A percentile compares a stretch with the other conserved stretches of the same genome.
phyloP scores from a whole-genome alignment of 306 rosid species.

The Cyclanthera cordifolia region DNA sequence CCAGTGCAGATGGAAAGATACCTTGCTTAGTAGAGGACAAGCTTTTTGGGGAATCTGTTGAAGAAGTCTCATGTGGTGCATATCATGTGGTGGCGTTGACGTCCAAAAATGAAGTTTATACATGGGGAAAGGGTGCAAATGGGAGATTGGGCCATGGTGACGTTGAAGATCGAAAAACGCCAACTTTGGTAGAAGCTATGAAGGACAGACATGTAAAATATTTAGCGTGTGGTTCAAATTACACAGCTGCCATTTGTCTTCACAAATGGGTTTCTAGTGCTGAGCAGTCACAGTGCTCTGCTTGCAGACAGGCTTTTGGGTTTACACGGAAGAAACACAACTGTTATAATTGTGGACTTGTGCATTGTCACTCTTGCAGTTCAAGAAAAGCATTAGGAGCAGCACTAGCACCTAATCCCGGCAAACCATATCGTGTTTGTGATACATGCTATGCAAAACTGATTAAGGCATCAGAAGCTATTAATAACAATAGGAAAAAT shows the following conservation, averaged over 20 bases:
- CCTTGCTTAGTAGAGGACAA: constrained; percentile 80
- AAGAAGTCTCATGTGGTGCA: constrained; percentile 91
- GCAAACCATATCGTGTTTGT: constrained; percentile 82
- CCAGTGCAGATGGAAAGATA: constrained; percentile 70
- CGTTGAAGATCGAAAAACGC: constrained; percentile 76
- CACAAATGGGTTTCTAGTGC: constrained; percentile 96
- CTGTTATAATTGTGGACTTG: no score
- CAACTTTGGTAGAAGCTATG: constrained; percentile 73
- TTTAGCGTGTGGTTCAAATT: constrained; percentile 81
- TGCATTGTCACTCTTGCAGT: constrained; percentile 96
- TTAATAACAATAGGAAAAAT: constrained; percentile 43
- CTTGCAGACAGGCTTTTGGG: constrained; percentile 96
- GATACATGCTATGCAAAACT: constrained; percentile 78
- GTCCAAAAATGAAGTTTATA: constrained; percentile 84
- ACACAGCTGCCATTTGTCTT: constrained; percentile 91
- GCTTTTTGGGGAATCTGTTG: constrained; percentile 51
- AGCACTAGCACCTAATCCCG: constrained; percentile 75
- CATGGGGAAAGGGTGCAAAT: constrained; percentile 99
- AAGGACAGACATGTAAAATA: constrained; percentile 82
- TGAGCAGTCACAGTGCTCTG: constrained; percentile 92
- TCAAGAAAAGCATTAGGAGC: constrained; percentile 86
- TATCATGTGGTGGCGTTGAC: constrained; percentile 87
- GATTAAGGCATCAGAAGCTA: constrained; percentile 69
- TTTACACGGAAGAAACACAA: constrained; percentile 93
- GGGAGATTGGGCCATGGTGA: constrained; percentile 99